Evolutionary conservation across 306 rosid genomes (phyloP).

Genomic region (Gleditsia sinensis): DNA sequence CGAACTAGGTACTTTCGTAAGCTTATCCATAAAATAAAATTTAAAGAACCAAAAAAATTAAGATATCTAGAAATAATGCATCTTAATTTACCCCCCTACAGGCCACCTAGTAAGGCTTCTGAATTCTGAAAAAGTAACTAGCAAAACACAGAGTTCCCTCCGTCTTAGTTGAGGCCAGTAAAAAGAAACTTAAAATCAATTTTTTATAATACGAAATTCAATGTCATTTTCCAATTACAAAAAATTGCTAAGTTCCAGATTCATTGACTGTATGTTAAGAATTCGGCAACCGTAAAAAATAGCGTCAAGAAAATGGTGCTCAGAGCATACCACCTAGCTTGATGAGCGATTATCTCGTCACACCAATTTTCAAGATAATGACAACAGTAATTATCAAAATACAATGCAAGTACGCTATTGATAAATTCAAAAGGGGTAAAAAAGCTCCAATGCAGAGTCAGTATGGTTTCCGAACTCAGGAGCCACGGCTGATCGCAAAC

Average conservation of each 20-base stretch:
- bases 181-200: not conserved
- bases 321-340: not conserved
- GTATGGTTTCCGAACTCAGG: not conserved
- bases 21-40: not conserved
- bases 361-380: not conserved
- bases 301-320: not conserved
- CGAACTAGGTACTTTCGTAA: not conserved
- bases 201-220: not conserved
- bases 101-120: not conserved
- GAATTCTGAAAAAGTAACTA: not conserved
- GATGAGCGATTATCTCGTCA: not conserved
- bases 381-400: not conserved
- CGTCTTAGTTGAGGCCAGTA: not conserved
- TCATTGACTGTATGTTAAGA: not conserved
- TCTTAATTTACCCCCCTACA: not conserved
- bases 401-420: not conserved
- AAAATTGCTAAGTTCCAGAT: not conserved
- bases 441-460: not conserved
- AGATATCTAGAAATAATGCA: not conserved
- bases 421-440: not conserved
- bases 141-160: not conserved
- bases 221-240: not conserved
- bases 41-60: not conserved
- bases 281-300: not conserved
- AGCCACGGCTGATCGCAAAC: not conserved